Evolutionary conservation across 306 rosid species (phyloP).

Genomic region (Carpinus viminea): DNA sequence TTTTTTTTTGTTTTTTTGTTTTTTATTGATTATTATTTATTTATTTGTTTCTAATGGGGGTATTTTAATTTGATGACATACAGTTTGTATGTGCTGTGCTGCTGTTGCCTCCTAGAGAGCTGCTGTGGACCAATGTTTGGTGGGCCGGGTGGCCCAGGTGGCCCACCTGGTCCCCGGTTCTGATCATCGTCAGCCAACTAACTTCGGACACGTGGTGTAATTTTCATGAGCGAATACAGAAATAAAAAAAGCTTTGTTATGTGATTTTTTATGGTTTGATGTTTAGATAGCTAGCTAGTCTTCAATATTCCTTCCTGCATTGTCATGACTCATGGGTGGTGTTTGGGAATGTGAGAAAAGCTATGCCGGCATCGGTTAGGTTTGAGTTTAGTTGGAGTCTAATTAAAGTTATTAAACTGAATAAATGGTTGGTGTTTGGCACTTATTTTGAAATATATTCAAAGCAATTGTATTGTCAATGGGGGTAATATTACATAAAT

Average conservation of each 20-base stretch:
- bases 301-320: not conserved
- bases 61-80: too few species aligned
- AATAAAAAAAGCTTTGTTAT: not conserved
- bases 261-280: not conserved
- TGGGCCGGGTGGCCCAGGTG: slow-evolving; percentile 35
- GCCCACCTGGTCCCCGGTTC: slow-evolving; percentile 30
- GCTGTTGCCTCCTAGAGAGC: slow-evolving; percentile 59
- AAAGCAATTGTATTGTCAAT: not conserved
- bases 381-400: not conserved
- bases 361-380: not conserved
- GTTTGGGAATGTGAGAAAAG: not conserved
- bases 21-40: too few species aligned
- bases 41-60: too few species aligned
- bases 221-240: not conserved
- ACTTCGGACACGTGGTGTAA: not conserved
- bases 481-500: too few species aligned
- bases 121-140: slow-evolving; percentile 58
- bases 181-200: slow-evolving; percentile 10
- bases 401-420: not conserved
- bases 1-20: not conserved
- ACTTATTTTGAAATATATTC: not conserved
- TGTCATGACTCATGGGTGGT: not conserved
- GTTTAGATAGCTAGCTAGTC: not conserved
- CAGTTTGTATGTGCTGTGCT: slow-evolving; percentile 51
- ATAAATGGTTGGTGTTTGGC: not conserved